Evolutionary conservation across 2,329 filamentous ascomycete species (phyloP).

Genomic region (Sclerotinia glacialis): DNA sequence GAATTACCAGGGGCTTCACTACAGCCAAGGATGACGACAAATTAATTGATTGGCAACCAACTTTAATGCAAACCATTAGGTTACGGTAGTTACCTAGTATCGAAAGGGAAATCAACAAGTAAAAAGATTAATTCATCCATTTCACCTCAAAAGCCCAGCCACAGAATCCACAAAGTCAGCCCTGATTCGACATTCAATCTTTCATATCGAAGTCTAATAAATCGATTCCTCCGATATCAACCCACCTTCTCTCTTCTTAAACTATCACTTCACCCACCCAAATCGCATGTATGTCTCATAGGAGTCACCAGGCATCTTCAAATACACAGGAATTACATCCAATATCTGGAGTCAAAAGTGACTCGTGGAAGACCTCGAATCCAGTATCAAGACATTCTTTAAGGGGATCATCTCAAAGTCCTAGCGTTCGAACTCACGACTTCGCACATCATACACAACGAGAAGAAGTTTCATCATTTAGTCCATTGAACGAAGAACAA

Average conservation of each 20-base stretch:
- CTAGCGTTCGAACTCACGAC: constrained; percentile 25
- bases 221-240: constrained; percentile 8
- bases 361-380: constrained; percentile 31
- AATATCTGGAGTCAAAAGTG: constrained; percentile 22
- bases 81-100: not conserved
- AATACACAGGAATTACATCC: constrained; percentile 19
- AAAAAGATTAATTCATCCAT: not conserved
- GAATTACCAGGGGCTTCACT: not conserved
- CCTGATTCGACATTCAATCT: not conserved
- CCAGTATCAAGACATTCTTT: constrained; percentile 29
- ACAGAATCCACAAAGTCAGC: not conserved
- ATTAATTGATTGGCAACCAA: constrained; percentile 8
- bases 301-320: constrained; percentile 28
- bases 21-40: constrained; percentile 9
- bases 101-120: not conserved
- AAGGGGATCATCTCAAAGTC: constrained; percentile 25
- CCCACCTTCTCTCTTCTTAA: not conserved
- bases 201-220: not conserved
- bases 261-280: not conserved
- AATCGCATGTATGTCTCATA: constrained; percentile 38
- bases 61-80: not conserved
- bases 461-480: constrained; percentile 17
- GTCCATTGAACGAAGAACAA: constrained; percentile 25
- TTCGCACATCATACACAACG: constrained; percentile 26
- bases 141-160: not conserved